Base-by-base conservation (phyloP, 345 rosid species). In the Eucalyptus urophylla region DNA sequence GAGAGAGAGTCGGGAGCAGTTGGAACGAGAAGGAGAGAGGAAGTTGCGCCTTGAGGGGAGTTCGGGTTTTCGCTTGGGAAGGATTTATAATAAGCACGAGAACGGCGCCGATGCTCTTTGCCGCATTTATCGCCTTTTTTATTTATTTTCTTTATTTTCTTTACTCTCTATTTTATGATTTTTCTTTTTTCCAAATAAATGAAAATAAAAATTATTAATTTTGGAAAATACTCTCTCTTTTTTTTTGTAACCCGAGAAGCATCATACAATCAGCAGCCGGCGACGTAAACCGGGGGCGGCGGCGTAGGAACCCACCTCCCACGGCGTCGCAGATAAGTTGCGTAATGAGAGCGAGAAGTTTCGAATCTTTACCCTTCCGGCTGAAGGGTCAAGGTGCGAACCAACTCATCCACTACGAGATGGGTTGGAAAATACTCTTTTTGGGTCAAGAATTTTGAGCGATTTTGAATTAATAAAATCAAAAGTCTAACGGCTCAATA, bases 401-500 rank as follows among this genome's bases (percentile, higher is more conserved):
- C 8, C 2, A 44, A 44, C 9, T 8, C 45, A 2, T 44, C 45
- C 45, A 44, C 1, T 2, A 8, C 8, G 8, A 1, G 45, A 1
- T 44, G 9, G 45, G 45, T 44, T 44, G 29, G 3, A 56, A 56
- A 56, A 50, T 51, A 51, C 1, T 24, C 3, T 58, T 56, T 56
- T 56, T 56, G 29, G 62, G n/a, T 58, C 0, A 29, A 22, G 14
- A 56, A 56, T 56, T 62, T 29, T 4, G 2, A 62, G 17, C 1
- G 1, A 14, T 62, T 27, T 62, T 27, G 6, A 62, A 62, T 62
- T 29, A 62, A 16, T 29, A 6, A 27, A 13, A 62, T 29, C 1
- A 4, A 11, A 3, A 27, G 31, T 6, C 2, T 4, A 0, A 1
- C 0, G 29, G 12, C 27, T 1, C 3, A 3, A 1, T 8, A 56